Base-by-base conservation (phyloP, 164 flowering plant species). In the Vitis rotundifolia region DNA sequence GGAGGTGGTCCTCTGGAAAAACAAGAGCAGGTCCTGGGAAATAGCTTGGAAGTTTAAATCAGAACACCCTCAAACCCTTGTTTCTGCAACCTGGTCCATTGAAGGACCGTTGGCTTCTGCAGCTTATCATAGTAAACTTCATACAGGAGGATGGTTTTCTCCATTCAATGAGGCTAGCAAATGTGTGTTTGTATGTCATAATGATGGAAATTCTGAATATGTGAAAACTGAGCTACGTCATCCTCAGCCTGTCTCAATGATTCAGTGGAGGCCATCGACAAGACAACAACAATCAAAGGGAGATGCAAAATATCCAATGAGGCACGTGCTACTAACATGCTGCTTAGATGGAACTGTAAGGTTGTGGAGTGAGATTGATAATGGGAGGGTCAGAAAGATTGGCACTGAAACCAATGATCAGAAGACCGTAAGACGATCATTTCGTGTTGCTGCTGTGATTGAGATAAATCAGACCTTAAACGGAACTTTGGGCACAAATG, bases 271-370 rank as follows among this genome's bases (percentile, higher is more conserved):
- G 75, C 97, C 97, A 31, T 72, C 64, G 13, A 75, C 71, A 64
- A 71, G 74, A 61, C 64, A 53, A 61, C 64, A 53, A 64, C 78
- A 59, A 48, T 50, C 52, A 29, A 71, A 16, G 12, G 68, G 51
- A 72, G 75, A 77, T 68, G 66, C 57, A 56, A 76, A 60, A 56
- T 63, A 64, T 54, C 58, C 79, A 19, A 59, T 59, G 14, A 87
- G 88, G 72, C 74, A 87, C 28, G 78, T 91, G 63, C 79, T 96
- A 61, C 77, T 96, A 63, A 93, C 97, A 4, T 91, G 98, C 71
- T 91, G 91, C 76, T 68, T 88, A 48, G 99, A 96, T 85, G 99
- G 99, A 71, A 76, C 96, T 65, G 91, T 86, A 58, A 86, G 99
- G 80, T 77, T 96, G 73, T 96, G 98, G 99, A 74, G 85, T 82